These are phyloP conservation scores for Euptelea pleiosperma DNA, from an alignment of 164 flowering plant genomes.

Conservation along the genomic window DNA sequence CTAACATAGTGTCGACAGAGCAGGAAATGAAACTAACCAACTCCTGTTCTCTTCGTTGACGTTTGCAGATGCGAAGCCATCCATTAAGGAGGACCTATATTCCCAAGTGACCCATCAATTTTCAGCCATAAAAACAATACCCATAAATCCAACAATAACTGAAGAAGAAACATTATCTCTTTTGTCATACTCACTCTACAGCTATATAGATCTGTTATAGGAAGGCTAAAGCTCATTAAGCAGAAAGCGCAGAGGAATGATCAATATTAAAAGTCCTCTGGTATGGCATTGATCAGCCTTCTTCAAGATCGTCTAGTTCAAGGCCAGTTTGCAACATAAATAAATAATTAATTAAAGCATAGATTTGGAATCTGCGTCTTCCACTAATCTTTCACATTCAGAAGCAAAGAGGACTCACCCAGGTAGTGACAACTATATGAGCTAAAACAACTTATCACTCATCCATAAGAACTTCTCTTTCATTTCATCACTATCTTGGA, in stretches of 20 bases:
- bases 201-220: not conserved
- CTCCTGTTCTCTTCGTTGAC: conserved; percentile 82
- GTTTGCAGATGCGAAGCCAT: conserved; percentile 85
- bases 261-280: not conserved
- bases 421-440: not conserved
- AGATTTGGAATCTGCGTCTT: not conserved
- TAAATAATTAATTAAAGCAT: too few relatives aligned
- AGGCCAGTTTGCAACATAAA: too few relatives aligned
- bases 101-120: not conserved
- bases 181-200: not conserved
- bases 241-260: not conserved
- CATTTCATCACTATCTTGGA: too few relatives aligned
- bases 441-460: too few relatives aligned
- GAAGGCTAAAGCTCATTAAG: too few relatives aligned
- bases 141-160: not conserved
- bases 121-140: not conserved
- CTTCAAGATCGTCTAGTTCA: not conserved
- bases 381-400: not conserved
- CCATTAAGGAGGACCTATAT: conserved; percentile 81
- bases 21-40: conserved; percentile 46
- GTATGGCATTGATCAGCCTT: not conserved
- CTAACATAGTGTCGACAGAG: not conserved
- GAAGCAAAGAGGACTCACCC: not conserved
- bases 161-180: not conserved
- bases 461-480: too few relatives aligned